Base-by-base conservation (phyloP, 2,329 filamentous ascomycete species). In the Paracoccidioides lutzii region DNA sequence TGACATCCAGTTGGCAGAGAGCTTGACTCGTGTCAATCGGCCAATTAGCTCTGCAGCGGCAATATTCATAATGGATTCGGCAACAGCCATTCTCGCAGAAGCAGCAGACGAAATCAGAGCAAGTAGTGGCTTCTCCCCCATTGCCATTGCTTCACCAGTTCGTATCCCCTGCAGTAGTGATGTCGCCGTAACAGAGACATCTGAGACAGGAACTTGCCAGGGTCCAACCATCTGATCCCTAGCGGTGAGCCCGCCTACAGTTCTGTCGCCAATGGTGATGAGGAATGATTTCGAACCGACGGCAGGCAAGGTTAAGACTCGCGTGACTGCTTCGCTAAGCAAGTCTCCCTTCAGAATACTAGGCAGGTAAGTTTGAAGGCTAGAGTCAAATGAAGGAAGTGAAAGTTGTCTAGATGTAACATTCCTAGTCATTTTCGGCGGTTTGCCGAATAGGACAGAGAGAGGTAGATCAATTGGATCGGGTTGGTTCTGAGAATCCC, bases 1-100 rank as follows among this genome's bases (percentile, higher is more conserved):
- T 3, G 90, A 90, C 93, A 97, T 97, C 91, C 91, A 98, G 74
- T 98, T 97, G 52, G 91, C 91, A 3, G 90, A 96, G 8, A 97
- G 80, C 68, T 91, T 86, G 59, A 97, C 84, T 45, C 88, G 83
- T 58, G 81, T 81, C 53, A 97, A 75, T 55, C 87, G 83, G 48
- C 85, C 87, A 55, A 84, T 79, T 28, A 85, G 73, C 67, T 87
- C 79, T 22, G 85, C 88, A 55, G 93, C 93, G 41, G 88, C 90
- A 57, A 98, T 77, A 70, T 98, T 98, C 81, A 95, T 84, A 58
- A 98, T 76, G 58, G 87, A 89, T 73, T 98, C 93, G 0, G 85
- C 90, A 57, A 98, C 90, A 2, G 93, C 90, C 93, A 98, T 98
- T 53, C 90, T 83, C 14, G 93, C 90, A 22, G 93, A 97, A 28